Evolutionary conservation across 805 yeast species (phyloP), one percentile per base, ranked within the genome.

Genomic region (Candida caryicola): DNA sequence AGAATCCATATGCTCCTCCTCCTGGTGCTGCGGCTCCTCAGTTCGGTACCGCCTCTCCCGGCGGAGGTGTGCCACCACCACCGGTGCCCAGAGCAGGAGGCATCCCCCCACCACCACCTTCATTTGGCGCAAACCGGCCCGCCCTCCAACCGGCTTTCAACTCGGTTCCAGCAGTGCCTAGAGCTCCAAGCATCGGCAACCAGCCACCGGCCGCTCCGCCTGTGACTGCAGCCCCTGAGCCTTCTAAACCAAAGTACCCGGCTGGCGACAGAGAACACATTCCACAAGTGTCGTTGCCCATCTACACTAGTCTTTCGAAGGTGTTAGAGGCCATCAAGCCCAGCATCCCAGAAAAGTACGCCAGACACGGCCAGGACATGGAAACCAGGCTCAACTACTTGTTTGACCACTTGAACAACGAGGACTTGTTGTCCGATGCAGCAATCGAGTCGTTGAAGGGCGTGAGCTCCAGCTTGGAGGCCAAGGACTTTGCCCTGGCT

Each of bases 331-430:
- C 77, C 21, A 80, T 87, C 13, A 76, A 81, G 50, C 91, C 95
- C 13, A 68, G 71, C 31, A 76, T 88, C 30, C 95, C 96, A 17
- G 85, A 79, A 34, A 80, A 78, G 56, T 87, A 77, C 53, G 59
- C 74, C 18, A 82, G 79, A 45, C 96, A 88, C 54, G 74, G 84
- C 36, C 68, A 64, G 32, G 98, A 91, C 59, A 80, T 95, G 55
- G 91, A 82, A 50, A 83, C 84, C 67, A 79, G 98, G 59, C 64
- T 93, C 40, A 75, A 79, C 45, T 74, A 87, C 36, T 68, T 93
- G 45, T 88, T 75, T 57, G 89, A 81, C 49, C 88, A 82, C 50
- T 74, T 93, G 64, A 83, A 84, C 57, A 84, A 81, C 50, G 77
- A 76, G 39, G 91, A 83, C 33, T 62, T 81, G 38, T 62, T 88